Percentiles rank a stretch among this genome's conserved stretches.
These are phyloP conservation scores for Eruca vesicaria DNA, from an alignment of 441 rosid genomes.

Conservation along the genomic window DNA sequence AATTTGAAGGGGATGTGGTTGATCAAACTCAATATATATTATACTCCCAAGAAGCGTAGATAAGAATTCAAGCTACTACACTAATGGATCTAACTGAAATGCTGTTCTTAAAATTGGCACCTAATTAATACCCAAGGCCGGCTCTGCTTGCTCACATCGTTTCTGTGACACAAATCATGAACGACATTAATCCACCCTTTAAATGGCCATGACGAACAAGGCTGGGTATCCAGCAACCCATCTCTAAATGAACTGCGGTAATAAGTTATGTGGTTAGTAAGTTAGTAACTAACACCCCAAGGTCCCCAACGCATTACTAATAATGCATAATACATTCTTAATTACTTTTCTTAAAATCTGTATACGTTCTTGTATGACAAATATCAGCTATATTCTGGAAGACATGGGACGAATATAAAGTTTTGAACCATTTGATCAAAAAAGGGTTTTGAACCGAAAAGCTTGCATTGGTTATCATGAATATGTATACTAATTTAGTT, in stretches of 20 bases:
- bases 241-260: not conserved
- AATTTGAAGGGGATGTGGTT: too few species aligned
- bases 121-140: too few species aligned
- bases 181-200: not conserved
- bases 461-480: not conserved
- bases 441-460: slow-evolving; percentile 1
- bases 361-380: not conserved
- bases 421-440: too few species aligned
- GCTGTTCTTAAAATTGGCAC: too few species aligned
- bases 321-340: not conserved
- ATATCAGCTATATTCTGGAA: not conserved
- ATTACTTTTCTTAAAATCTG: not conserved
- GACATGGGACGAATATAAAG: not conserved
- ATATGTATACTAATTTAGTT: not conserved
- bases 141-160: too few species aligned
- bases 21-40: too few species aligned
- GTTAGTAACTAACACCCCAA: not conserved
- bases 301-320: not conserved
- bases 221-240: not conserved
- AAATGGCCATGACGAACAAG: not conserved
- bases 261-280: not conserved
- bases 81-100: too few species aligned
- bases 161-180: not conserved
- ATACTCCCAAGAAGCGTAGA: too few species aligned
- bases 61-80: too few species aligned